Base-by-base conservation (phyloP, 148 eudicot genomes). In the Persicaria maculosa region DNA sequence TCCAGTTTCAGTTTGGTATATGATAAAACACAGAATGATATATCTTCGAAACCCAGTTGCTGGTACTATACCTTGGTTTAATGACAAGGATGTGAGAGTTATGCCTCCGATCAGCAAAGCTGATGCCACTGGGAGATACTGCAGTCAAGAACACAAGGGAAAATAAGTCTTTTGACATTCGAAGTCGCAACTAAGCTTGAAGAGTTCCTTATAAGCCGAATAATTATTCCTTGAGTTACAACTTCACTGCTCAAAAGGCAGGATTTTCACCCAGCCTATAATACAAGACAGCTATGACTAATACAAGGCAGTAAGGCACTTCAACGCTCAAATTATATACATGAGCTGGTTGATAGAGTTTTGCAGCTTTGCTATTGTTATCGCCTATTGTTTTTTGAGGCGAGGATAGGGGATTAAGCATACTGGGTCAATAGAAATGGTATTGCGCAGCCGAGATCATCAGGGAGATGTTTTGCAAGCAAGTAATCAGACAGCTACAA, bases 81-180 rank as follows among this genome's bases (percentile, higher is more conserved):
- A 54, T 50, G 97, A 82, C 61, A 91, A 78, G 47, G 93, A 80
- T n/a, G 93, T 87, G 58, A 87, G 53, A 9, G 96, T 88, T 73
- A 88, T 75, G 73, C 96, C 90, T 74, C 96, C 93, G 19, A 91
- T 81, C 65, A 88, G 69, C 59, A 91, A 52, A 67, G 88, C 96
- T 25, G 96, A 91, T 58, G 96, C 96, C 62, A 88, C 87, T 0
- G 96, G 96, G 36, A 90, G 83, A 80, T 85, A 88, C 96, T 90
- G 92, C 80, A 75, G 55, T 68, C 22, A 57, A 62, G n/a, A 62
- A 25, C 68, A 62, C 68, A 62, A 62, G 31, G 65, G 4, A 25
- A 4, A 25, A 1, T 25, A 6, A 62, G 16, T 62, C 4, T 31
- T 31, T 31, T 31, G 40, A 31, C 40, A 31, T 31, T 31, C 40